Evolutionary conservation across 2,329 filamentous ascomycete species (phyloP), one percentile per base, ranked within the genome.

Genomic region (Paecilomyces dactylethromorphus): DNA sequence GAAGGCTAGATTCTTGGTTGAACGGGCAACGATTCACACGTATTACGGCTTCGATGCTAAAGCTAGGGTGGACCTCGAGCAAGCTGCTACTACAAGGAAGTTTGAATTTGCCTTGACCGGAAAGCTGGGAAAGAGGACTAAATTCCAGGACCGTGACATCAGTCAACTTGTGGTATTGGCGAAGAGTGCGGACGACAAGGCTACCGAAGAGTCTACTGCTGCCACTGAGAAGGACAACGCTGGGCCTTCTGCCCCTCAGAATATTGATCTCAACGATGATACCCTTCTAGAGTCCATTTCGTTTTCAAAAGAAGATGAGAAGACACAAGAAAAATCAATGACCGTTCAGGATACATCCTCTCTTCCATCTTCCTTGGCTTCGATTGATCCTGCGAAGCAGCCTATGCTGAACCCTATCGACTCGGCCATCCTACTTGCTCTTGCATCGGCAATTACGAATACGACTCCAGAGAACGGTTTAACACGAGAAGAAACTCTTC

Each of bases 121-220:
- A 39, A 85, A 90, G 22, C 75, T 99, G 64, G 94, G 94, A 15
- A 97, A 81, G 71, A 70, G 76, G 58, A 78, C 74, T 2, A 76
- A 77, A 58, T 79, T 76, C 59, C 78, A 77, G 64, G 66, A 75
- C 12, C 68, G 73, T 3, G 70, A 76, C 62, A 79, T 87, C 61
- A 96, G 91, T 66, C 94, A 99, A 73, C 81, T 99, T 29, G 89
- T 99, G 1, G 91, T 99, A 2, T 78, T 97, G 31, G 94, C 94
- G 0, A 91, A 86, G 71, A 97, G 92, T 70, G 79, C 79, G 6
- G 76, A 77, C 24, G 69, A 75, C 0, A 64, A 66, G 26, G 66
- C 50, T 3, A 4, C 50, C 31, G 53, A 64, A 1, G 57, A 67
- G 3, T 64, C 61, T 6, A 55, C 60, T 7, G 45, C 56, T 18